Evolutionary conservation across 176 grass and related monocot genomes (phyloP), one percentile per base, ranked within the genome.

Genomic region (Avena atlantica): DNA sequence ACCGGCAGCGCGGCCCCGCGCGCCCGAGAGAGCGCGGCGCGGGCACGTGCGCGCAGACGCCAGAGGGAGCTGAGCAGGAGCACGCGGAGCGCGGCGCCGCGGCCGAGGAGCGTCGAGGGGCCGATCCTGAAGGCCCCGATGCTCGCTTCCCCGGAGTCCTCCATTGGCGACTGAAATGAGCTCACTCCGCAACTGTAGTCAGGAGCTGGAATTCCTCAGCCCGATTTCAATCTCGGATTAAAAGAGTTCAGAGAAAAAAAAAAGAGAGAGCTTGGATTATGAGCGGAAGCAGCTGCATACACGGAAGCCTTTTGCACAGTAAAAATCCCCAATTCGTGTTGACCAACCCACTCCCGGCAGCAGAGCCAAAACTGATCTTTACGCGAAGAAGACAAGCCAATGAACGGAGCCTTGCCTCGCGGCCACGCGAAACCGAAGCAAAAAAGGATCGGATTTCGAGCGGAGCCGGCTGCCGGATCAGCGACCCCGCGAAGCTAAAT

Each of bases 51-150:
- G 2, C 91, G 91, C 62, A 95, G 90, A 0, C 91, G 88, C 64
- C 76, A 74, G 24, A 98, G 27, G 23, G 86, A 95, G 80, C 79
- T 91, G 84, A 89, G 88, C 40, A 92, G 62, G 36, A 98, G 93
- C 80, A 98, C 88, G 12, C 95, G 93, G 58, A 98, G 83, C 52
- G 95, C 95, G 60, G 90, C 91, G 50, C 93, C 87, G 45, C 93
- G 95, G 59, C 95, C 95, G 11, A 95, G 60, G 27, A 98, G 84
- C 16, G 93, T 93, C 69, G 91, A 90, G 25, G 93, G 95, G 12
- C 95, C 95, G 71, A 98, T 98, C 78, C 77, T 89, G 86, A 93
- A 95, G 25, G 88, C 12, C 37, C 92, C 93, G 14, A 98, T 74
- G 24, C 62, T 78, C 17, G 93, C 91, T 49, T 98, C 93, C 49